Base-by-base conservation (phyloP, 176 grass and related monocot species). In the Cocos nucifera region DNA sequence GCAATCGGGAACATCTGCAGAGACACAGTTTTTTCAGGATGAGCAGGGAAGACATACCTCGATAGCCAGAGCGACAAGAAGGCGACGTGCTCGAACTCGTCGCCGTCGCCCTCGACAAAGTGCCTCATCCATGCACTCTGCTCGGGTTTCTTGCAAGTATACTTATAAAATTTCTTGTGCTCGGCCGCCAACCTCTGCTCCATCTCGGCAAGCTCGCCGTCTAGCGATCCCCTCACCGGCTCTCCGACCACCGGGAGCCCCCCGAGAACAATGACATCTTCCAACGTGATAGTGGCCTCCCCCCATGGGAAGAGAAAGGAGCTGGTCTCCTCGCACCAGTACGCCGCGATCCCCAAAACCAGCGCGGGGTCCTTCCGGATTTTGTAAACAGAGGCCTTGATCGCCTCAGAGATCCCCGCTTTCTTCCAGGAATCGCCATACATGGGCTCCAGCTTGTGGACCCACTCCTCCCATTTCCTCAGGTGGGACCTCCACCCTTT, bases 111-210 rank as follows among this genome's bases (percentile, higher is more conserved):
- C 27, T 73, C 70, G 54, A 91, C 73, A 78, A 85, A 97, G 63
- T 85, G 81, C 62, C 77, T 97, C 50, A 97, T 51, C 87, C 93
- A 97, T 15, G 87, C 93, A 4, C 81, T 87, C 62, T 91, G 87
- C 69, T 97, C 82, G 14, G 93, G 84, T 68, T 97, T 97, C 84
- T 97, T 97, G 81, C 84, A 88, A 28, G 81, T 72, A 79, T 81
- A 91, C 50, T 87, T 75, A 62, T 91, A 91, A 59, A 97, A 85
- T 16, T 60, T 80, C 51, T 85, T 78, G 65, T 88, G 86, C 15
- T 88, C 84, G 15, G 54, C 73, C 30, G 86, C 80, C 57, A 97
- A 75, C 48, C 66, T 80, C 2, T 62, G 61, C 61, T 91, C 80
- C 17, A 85, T 72, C 69, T 89, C 66, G 65, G 57, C 66, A 52